Base-by-base conservation (phyloP, 1,139 yeast species). In the Saccharomyces hybrid region DNA sequence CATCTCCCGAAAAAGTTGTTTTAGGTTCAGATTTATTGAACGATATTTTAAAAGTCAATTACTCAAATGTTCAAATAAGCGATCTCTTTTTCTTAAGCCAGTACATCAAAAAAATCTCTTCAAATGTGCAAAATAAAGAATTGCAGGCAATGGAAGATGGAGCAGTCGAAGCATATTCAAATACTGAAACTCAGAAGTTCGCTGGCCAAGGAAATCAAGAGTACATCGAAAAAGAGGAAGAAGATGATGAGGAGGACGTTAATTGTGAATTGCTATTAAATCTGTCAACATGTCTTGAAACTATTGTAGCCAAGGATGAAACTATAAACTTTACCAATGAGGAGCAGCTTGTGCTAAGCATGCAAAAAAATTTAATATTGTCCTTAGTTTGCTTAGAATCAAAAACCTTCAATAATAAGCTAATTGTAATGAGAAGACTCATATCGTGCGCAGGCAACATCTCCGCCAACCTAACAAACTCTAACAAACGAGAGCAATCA, bases 351-450 rank as follows among this genome's bases (percentile, higher is more conserved):
- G 55, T 57, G 0, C 47, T 56, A 3, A 25, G 32, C 11, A 52
- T 65, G 1, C 70, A 66, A 49, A 53, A 34, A 2, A 52, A 50
- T 3, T 49, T 67, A 23, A 52, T 67, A 8, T 44, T 47, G 5
- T 13, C 65, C 2, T 50, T 68, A 13, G 59, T 60, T 2, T 47
- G 47, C 3, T 53, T 67, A 25, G 46, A 54, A 19, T 42, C 51
- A 2, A 59, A 60, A 29, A 56, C 53, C 7, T 62, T 64, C 32
- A 56, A 58, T 6, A 61, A 65, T 27, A 62, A 63, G 32, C 54
- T 65, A 8, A 63, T 64, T 14, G 52, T 58, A 3, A 55, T 62
- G 59, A 58, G 69, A 52, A 52, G 65, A 28, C 48, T 62, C 2
- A 55, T 57, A 8, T 56, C 61, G 3, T 47, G 58, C 11, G 50